Evolutionary conservation across 2,329 filamentous ascomycete species (phyloP).

Genomic region (Berkeleyomyces rouxiae): DNA sequence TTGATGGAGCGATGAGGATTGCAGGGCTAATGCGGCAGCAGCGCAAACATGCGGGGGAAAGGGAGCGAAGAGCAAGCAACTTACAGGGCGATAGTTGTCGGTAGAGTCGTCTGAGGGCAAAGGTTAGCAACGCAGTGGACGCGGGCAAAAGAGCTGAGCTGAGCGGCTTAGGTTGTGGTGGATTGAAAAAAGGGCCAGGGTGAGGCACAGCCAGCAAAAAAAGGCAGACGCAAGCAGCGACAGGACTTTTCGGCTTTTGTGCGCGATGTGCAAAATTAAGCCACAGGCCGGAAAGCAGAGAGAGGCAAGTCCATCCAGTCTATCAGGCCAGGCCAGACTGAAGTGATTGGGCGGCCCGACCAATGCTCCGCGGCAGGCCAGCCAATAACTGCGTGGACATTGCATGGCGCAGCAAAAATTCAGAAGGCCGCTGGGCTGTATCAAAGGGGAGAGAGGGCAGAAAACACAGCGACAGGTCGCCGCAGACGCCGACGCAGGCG

Average conservation of each 20-base stretch:
- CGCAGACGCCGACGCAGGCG: not conserved
- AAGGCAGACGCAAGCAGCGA: too few species aligned
- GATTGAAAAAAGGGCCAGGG: not conserved
- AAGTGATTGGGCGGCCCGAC: not conserved
- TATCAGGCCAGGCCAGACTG: not conserved
- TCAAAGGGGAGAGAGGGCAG: not conserved
- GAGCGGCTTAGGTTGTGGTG: not conserved
- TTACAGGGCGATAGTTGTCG: slow-evolving; percentile 45
- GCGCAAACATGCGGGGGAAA: not conserved
- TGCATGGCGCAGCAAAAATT: not conserved
- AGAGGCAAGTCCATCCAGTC: not conserved
- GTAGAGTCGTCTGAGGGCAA: slow-evolving; percentile 41
- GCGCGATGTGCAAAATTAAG: not conserved
- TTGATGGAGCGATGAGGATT: not conserved
- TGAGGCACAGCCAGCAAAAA: not conserved
- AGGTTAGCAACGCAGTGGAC: not conserved
- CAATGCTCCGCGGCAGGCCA: not conserved
- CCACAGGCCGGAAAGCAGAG: too few species aligned
- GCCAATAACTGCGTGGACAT: not conserved
- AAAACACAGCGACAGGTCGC: too few species aligned
- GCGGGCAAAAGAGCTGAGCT: too few species aligned
- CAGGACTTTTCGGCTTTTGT: not conserved
- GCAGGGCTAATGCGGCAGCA: not conserved
- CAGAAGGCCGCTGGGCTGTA: not conserved
- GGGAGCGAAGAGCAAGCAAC: slow-evolving; percentile 18